Conservation (phyloP, 345 rosid species). For the Dipteronia sinensis region DNA sequence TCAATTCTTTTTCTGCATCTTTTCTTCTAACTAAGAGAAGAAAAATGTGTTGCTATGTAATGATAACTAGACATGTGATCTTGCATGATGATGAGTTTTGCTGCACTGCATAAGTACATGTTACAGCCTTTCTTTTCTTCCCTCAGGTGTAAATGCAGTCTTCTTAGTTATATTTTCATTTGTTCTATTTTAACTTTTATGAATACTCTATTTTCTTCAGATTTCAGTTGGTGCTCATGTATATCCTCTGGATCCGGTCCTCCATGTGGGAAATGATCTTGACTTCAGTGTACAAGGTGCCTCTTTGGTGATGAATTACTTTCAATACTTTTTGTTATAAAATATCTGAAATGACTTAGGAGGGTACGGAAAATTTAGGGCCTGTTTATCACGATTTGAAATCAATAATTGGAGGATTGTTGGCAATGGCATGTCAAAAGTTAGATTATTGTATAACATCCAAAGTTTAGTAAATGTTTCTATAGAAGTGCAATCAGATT, state of each 20-base stretch:
- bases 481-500: conserved; percentile 5
- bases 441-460: background rate
- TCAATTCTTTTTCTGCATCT: conserved; percentile 5
- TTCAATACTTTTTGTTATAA: background rate
- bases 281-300: conserved; percentile 68
- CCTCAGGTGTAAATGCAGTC: background rate
- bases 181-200: conserved; percentile 10
- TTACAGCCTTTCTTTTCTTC: background rate
- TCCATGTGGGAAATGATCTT: conserved; percentile 55
- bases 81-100: conserved; percentile 17
- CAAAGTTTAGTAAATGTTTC: background rate
- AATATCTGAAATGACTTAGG: background rate
- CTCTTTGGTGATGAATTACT: conserved; percentile 22
- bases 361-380: background rate
- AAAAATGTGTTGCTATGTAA: background rate
- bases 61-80: background rate
- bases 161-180: conserved; percentile 5
- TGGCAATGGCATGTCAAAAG: background rate
- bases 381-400: background rate
- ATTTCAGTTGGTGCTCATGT: conserved; percentile 84
- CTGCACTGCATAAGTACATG: background rate
- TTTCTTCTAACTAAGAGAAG: conserved; percentile 3
- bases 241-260: conserved; percentile 69
- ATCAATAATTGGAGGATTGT: background rate
- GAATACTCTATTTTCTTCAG: conserved; percentile 45